A percentile compares a stretch with the other conserved stretches of the same genome.
Evolutionary conservation across 2,329 filamentous ascomycete genomes (phyloP).

Genomic region (Hymenotorrendiella dingleyae): DNA sequence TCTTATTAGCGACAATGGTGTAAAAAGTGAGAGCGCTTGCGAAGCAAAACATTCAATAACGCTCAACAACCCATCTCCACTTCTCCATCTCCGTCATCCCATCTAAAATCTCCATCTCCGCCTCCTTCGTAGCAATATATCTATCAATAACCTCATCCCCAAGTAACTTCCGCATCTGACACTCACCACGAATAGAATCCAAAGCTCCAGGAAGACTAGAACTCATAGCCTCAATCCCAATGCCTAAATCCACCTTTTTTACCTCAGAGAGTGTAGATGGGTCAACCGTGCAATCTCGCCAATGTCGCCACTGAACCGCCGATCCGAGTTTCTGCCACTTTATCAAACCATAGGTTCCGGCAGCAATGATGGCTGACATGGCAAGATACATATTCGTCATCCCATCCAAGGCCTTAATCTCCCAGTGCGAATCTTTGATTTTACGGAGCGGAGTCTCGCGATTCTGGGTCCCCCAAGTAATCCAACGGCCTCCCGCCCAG

Average conservation of each 20-base stretch:
- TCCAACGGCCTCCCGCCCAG: slow-evolving; percentile 75
- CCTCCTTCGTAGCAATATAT: slow-evolving; percentile 54
- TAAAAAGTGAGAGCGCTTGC: too few relatives aligned
- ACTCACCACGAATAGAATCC: slow-evolving; percentile 42
- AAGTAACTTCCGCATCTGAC: slow-evolving; percentile 40
- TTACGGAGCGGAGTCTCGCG: slow-evolving; percentile 69
- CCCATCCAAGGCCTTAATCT: slow-evolving; percentile 73
- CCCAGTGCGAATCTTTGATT: slow-evolving; percentile 64
- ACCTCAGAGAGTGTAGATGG: slow-evolving; percentile 43
- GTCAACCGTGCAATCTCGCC: slow-evolving; percentile 52
- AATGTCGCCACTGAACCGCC: too few relatives aligned
- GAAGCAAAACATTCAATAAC: slow-evolving; percentile 58
- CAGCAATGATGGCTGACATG: slow-evolving; percentile 53
- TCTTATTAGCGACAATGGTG: too few relatives aligned
- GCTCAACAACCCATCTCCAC: slow-evolving; percentile 56
- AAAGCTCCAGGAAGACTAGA: slow-evolving; percentile 49
- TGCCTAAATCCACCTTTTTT: slow-evolving; percentile 45
- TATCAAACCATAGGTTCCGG: slow-evolving; percentile 50
- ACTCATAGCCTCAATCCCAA: slow-evolving; percentile 51
- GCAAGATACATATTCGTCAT: slow-evolving; percentile 74
- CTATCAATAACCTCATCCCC: slow-evolving; percentile 46
- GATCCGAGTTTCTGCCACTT: slow-evolving; percentile 39
- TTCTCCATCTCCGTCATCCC: slow-evolving; percentile 43
- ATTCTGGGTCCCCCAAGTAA: slow-evolving; percentile 78
- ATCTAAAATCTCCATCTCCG: slow-evolving; percentile 46